A percentile compares a stretch with the other conserved stretches of the same genome.
Evolutionary conservation across 306 rosid species (phyloP).

Genomic region (Benincasa hispida): DNA sequence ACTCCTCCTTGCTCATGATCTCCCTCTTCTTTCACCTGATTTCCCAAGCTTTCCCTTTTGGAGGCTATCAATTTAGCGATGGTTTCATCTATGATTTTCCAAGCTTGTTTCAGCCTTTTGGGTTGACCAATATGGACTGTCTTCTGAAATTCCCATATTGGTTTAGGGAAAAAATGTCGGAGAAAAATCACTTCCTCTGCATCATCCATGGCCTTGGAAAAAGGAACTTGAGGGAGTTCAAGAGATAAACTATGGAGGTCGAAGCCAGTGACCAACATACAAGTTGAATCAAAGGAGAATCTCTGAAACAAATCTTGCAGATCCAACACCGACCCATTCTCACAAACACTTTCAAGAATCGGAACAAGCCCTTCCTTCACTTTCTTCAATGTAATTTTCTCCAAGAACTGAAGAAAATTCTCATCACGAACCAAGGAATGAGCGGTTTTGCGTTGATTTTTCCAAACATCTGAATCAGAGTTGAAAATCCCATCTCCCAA

Average conservation of each 20-base stretch:
- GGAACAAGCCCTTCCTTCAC: slow-evolving; percentile 9
- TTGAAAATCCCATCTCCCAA: slow-evolving; percentile 30
- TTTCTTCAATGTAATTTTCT: slow-evolving; percentile 8
- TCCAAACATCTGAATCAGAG: slow-evolving; percentile 18
- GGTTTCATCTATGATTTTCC: slow-evolving; percentile 7
- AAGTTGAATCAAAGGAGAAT: slow-evolving; percentile 28
- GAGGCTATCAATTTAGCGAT: neutral
- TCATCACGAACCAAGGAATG: slow-evolving; percentile 1
- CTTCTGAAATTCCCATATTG: slow-evolving; percentile 5
- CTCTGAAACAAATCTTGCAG: slow-evolving; percentile 26
- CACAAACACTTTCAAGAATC: neutral
- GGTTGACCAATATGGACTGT: slow-evolving; percentile 3
- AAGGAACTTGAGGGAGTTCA: slow-evolving; percentile 18
- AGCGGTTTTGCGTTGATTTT: slow-evolving; percentile 10
- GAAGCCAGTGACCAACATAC: slow-evolving; percentile 21
- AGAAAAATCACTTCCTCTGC: slow-evolving; percentile 14
- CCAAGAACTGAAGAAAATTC: slow-evolving; percentile 8
- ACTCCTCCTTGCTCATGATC: neutral
- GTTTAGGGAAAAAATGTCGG: slow-evolving; percentile 13
- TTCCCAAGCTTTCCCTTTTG: neutral
- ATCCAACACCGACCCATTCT: slow-evolving; percentile 12
- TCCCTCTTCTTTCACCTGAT: neutral
- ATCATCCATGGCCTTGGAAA: slow-evolving; percentile 27
- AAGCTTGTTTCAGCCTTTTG: neutral
- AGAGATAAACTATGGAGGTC: slow-evolving; percentile 26